Base-by-base conservation (phyloP, 306 rosid species). In the Pterocarpus santalinus region DNA sequence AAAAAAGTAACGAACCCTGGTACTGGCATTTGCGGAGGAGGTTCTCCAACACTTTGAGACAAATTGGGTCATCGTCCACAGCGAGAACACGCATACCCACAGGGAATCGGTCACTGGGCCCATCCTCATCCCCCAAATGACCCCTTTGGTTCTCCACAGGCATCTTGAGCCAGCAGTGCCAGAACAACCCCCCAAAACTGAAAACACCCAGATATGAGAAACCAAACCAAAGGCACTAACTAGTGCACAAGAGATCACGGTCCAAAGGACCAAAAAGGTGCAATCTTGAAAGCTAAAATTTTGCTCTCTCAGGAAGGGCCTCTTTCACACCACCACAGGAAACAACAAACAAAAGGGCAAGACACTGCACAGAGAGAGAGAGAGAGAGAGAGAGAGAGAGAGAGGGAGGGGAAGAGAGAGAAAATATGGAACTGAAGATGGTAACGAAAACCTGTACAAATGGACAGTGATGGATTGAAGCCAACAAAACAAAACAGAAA, bases 1-100 rank as follows among this genome's bases (percentile, higher is more conserved):
- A 66, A 0, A 36, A 63, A 13, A 30, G 60, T 1, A 82, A 89
- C 87, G 14, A 79, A 95, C 99, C 99, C 2, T 88, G 94, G 74
- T 95, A 95, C 33, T 89, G 87, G 93, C 99, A 95, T 87, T 87
- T 88, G 43, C 89, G 92, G 80, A 95, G 99, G 62, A 95, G 88
- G 58, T 7, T 82, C 33, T 90, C 97, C 77, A 93, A 72, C n/a
- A 91, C 69, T 84, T 81, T 95, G 74, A 95, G 97, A 79, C 98
- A 95, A 85, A 67, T 85, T 71, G 93, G 98, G 86, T 95, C 85
- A 65, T 95, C 99, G 41, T 95, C 99, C 28, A 93, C 99, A 5
- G 99, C 99, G 28, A 95, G 91, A 85, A 95, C 97, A 32, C 98
- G 86, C 99, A 95, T 95, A 81, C 99, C 99, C 56, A 86, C 89